These are phyloP conservation scores for Lojkania enalia DNA, from an alignment of 2,329 filamentous ascomycete genomes.

Conservation along the genomic window DNA sequence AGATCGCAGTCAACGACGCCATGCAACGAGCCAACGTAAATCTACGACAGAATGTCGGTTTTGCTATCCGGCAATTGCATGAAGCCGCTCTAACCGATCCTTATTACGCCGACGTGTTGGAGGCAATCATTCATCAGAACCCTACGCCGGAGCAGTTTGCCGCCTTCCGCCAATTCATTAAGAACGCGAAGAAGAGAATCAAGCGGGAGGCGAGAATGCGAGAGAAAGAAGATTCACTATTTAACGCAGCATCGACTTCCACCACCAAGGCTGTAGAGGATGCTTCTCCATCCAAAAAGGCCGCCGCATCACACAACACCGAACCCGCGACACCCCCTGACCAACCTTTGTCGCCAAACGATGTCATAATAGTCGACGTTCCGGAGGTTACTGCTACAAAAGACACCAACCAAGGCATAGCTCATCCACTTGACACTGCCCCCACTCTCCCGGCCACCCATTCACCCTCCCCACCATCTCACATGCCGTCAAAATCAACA, in stretches of 20 bases:
- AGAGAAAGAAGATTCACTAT: constrained; percentile 36
- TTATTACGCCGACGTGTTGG: constrained; percentile 45
- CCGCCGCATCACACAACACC: constrained; percentile 16
- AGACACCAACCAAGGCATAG: constrained; percentile 14
- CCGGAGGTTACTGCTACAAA: constrained; percentile 20
- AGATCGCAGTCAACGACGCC: constrained; percentile 47
- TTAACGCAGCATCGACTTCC: constrained; percentile 26
- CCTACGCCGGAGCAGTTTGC: constrained; percentile 44
- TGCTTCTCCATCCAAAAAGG: constrained; percentile 28
- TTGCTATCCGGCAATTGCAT: constrained; percentile 50
- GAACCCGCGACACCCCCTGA: constrained; percentile 10
- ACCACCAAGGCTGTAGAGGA: constrained; percentile 15
- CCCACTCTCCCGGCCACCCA: constrained; percentile 30
- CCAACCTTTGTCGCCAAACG: constrained; percentile 15
- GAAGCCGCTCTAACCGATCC: constrained; percentile 44
- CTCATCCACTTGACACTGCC: constrained; percentile 34
- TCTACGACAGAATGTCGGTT: constrained; percentile 30
- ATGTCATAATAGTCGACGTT: constrained; percentile 21
- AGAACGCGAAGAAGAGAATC: constrained; percentile 47
- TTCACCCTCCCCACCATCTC: constrained; percentile 29
- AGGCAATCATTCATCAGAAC: constrained; percentile 48
- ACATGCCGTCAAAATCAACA: constrained; percentile 37
- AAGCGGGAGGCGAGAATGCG: constrained; percentile 32
- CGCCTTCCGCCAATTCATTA: constrained; percentile 50
- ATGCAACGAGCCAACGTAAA: constrained; percentile 45